Percentiles rank a stretch among this genome's conserved stretches.
Conservation (phyloP, 768 basidiomycete genomes). For the Clavaria fumosa region DNA sequence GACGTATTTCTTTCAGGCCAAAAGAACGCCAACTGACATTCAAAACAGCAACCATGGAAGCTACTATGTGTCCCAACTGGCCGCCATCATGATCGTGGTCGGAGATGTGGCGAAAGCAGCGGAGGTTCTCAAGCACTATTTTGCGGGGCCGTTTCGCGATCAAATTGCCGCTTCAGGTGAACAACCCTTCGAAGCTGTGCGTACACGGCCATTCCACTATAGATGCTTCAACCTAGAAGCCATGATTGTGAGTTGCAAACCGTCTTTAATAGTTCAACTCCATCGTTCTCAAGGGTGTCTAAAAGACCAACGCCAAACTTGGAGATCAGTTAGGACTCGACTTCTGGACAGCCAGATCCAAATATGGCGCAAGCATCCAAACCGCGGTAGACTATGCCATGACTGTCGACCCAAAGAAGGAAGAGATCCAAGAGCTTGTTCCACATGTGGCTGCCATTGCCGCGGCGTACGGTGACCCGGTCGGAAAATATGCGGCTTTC, state of each 20-base stretch:
- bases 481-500: conserved; percentile 34
- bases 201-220: conserved; percentile 42
- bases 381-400: conserved; percentile 35
- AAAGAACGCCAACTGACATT: background rate
- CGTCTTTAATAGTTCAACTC: background rate
- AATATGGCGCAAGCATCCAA: conserved; percentile 36
- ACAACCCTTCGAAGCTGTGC: conserved; percentile 40
- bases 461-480: conserved; percentile 40
- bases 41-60: conserved; percentile 35
- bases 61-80: conserved; percentile 32
- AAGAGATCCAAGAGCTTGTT: conserved; percentile 25
- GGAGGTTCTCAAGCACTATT: conserved; percentile 25
- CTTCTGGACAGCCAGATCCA: conserved; percentile 31
- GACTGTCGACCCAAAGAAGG: conserved; percentile 23
- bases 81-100: conserved; percentile 24
- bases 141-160: conserved; percentile 25
- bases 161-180: conserved; percentile 39
- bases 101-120: conserved; percentile 28
- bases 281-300: background rate
- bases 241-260: conserved; percentile 35
- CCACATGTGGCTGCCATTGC: conserved; percentile 38
- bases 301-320: conserved; percentile 37
- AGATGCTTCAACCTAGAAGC: conserved; percentile 45
- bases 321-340: conserved; percentile 35
- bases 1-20: conserved; percentile 10